These are phyloP conservation scores for Sinapis alba DNA, from an alignment of 441 rosid species.

Conservation along the genomic window DNA sequence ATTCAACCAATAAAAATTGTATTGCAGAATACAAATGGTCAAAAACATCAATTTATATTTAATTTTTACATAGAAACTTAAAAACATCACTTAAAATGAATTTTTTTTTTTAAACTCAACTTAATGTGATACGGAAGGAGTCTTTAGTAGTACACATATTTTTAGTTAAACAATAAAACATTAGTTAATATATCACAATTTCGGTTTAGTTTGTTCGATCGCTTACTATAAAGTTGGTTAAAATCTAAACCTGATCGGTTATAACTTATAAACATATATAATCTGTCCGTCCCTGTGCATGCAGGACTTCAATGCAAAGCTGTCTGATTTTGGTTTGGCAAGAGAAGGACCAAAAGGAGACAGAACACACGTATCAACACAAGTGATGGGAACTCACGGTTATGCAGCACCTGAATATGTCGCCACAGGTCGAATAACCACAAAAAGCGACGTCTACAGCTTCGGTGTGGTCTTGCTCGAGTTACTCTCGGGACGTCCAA, in stretches of 20 bases:
- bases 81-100: no score
- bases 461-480: conserved; percentile 85
- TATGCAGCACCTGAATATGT: conserved; percentile 93
- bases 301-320: conserved; percentile 76
- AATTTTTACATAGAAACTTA: no score
- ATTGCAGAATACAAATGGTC: no score
- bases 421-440: conserved; percentile 78
- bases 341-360: conserved; percentile 92
- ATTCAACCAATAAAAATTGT: no score
- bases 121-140: no score
- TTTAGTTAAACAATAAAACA: not conserved
- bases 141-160: not conserved
- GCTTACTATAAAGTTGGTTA: not conserved
- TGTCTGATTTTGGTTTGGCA: conserved; percentile 92
- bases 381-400: conserved; percentile 82
- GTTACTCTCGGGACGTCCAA: conserved; percentile 65
- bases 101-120: no score
- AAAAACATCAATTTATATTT: no score
- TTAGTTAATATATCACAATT: not conserved
- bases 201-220: not conserved
- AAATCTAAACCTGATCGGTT: not conserved
- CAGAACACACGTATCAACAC: conserved; percentile 83
- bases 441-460: conserved; percentile 90
- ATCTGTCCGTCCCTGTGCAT: conserved; percentile 22
- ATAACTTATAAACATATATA: not conserved